Conservation (phyloP, 345 rosid genomes). For the Balakata baccata region DNA sequence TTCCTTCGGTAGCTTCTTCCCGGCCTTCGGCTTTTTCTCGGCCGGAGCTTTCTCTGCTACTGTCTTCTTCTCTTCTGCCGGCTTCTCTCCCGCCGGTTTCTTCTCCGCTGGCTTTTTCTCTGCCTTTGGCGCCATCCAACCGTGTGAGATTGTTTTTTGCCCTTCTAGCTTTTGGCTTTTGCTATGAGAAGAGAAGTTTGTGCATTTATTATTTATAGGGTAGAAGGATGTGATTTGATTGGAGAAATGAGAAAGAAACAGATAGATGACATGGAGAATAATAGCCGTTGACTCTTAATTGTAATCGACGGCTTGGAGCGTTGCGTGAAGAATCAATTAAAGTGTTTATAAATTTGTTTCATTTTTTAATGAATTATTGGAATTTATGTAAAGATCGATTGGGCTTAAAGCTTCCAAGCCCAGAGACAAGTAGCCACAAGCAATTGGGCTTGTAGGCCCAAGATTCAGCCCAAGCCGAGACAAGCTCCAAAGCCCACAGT, state of each 20-base stretch:
- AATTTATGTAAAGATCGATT: no score
- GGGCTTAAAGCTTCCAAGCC: no score
- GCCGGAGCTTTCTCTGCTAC: slow-evolving; percentile 16
- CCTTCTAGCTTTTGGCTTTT: no score
- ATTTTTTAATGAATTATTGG: neutral
- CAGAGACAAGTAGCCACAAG: no score
- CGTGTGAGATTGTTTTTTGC: neutral
- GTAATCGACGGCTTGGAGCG: neutral
- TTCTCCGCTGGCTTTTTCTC: slow-evolving; percentile 43
- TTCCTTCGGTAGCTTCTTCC: slow-evolving; percentile 21
- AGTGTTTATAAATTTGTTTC: no score
- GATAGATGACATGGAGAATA: slow-evolving; percentile 6
- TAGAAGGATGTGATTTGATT: neutral
- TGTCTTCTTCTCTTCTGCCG: slow-evolving; percentile 18
- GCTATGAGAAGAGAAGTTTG: neutral
- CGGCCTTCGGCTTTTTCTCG: slow-evolving; percentile 23
- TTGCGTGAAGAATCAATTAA: neutral
- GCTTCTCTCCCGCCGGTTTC: slow-evolving; percentile 25
- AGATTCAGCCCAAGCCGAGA: no score
- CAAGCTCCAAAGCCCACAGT: no score
- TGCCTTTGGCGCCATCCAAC: slow-evolving; percentile 48
- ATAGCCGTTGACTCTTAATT: neutral
- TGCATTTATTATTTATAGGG: slow-evolving; percentile 3
- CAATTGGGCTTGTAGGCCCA: no score
- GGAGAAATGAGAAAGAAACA: neutral